Conservation (phyloP, 2,329 filamentous ascomycete species). For the Hymenoscyphus repandus region DNA sequence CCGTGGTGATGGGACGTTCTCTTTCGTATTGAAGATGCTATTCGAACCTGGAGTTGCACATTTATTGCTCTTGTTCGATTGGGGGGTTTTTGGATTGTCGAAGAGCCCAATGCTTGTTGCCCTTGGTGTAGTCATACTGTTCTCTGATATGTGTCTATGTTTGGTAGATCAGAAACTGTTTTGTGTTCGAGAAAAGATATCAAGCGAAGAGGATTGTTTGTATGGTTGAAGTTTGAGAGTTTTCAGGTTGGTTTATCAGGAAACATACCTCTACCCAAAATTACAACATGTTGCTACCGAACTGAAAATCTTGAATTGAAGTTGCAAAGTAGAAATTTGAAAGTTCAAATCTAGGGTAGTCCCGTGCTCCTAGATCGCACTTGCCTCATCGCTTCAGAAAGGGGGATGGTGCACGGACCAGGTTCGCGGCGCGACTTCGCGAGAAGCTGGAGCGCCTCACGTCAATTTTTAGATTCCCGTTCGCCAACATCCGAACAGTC, state of each 20-base stretch:
- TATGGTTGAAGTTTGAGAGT: neutral
- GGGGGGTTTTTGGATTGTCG: conserved; percentile 11
- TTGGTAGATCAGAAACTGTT: neutral
- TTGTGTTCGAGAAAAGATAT: neutral
- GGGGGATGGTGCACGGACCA: neutral
- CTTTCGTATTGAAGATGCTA: neutral
- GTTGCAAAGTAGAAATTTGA: neutral
- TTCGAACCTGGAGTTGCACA: neutral
- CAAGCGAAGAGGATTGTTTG: neutral
- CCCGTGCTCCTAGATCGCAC: neutral
- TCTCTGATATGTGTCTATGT: neutral
- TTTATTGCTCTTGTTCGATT: neutral
- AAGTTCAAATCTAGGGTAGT: neutral
- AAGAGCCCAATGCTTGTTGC: conserved; percentile 10
- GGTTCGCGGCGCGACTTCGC: neutral
- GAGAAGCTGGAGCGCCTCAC: neutral
- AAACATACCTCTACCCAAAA: conserved; percentile 17
- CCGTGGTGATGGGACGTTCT: neutral
- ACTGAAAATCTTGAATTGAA: neutral
- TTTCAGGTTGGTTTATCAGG: neutral
- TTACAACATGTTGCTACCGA: conserved; percentile 7
- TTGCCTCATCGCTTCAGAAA: neutral
- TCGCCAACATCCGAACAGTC: neutral
- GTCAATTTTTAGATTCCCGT: neutral
- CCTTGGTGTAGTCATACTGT: conserved; percentile 16